phyloP scores from a whole-genome alignment of 192 early-diverging fungal species.

The Coemansia sp. region DNA sequence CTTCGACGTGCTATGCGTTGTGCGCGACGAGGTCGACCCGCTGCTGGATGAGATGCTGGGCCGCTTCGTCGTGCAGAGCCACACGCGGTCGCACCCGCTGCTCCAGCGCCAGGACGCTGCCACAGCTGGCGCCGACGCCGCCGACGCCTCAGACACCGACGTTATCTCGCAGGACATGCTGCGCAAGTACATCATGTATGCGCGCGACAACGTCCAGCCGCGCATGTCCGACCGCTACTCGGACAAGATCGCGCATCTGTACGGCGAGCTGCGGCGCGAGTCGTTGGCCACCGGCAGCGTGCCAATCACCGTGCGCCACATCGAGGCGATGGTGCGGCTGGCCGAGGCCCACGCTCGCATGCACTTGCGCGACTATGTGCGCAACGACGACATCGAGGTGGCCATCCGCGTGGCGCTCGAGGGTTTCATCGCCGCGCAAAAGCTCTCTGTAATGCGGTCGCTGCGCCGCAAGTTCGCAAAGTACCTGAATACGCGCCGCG shows the following conservation, averaged over 20 bases:
- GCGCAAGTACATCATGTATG: constrained; percentile 88
- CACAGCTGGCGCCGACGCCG: constrained; percentile 45
- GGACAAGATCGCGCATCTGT: constrained; percentile 85
- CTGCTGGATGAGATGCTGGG: constrained; percentile 88
- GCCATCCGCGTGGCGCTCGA: constrained; percentile 87
- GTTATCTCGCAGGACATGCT: constrained; percentile 78
- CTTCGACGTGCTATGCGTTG: constrained; percentile 96
- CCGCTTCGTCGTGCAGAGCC: constrained; percentile 90
- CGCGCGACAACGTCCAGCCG: constrained; percentile 71
- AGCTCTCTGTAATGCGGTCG: constrained; percentile 82
- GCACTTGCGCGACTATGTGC: constrained; percentile 91
- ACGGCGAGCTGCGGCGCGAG: constrained; percentile 88
- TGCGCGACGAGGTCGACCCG: constrained; percentile 89
- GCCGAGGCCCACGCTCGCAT: constrained; percentile 90
- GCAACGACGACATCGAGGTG: constrained; percentile 88
- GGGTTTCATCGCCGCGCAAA: constrained; percentile 91
- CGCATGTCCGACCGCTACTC: constrained; percentile 83
- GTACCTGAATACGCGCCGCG: constrained; percentile 74
- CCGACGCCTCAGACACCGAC: constrained; percentile 38
- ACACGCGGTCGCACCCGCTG: constrained; percentile 87
- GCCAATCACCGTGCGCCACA: constrained; percentile 85
- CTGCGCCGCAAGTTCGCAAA: constrained; percentile 83
- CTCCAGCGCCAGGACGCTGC: constrained; percentile 30
- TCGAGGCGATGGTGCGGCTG: constrained; percentile 84
- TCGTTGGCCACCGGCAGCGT: constrained; percentile 75